Conservation (phyloP, 2,329 filamentous ascomycete species). For the Colletotrichum melonis region DNA sequence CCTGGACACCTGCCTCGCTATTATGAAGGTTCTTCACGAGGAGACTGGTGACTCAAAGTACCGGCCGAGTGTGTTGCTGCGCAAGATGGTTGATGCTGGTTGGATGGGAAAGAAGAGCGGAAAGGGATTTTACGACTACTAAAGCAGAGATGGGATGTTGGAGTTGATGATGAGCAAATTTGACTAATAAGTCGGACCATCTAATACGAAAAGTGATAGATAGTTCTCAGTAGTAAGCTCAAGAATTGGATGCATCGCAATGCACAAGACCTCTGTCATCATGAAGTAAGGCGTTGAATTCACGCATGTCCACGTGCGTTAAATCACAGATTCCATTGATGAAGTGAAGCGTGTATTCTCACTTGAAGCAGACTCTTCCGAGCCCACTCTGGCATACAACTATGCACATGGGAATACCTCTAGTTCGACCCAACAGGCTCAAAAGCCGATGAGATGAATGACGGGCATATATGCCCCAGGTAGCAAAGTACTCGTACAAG, state of each 20-base stretch:
- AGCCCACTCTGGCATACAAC: too few relatives aligned
- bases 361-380: too few relatives aligned
- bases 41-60: slow-evolving; percentile 98
- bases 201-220: not conserved
- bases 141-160: slow-evolving; percentile 35
- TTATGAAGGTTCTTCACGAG: slow-evolving; percentile 93
- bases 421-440: too few relatives aligned
- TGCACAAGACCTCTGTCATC: not conserved
- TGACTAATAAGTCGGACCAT: not conserved
- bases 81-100: slow-evolving; percentile 97
- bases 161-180: not conserved
- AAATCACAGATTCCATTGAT: too few relatives aligned
- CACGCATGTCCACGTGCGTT: too few relatives aligned
- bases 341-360: too few relatives aligned
- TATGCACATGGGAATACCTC: too few relatives aligned
- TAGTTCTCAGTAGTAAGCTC: not conserved
- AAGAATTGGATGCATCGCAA: not conserved
- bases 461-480: too few relatives aligned
- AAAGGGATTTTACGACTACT: slow-evolving; percentile 96
- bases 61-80: slow-evolving; percentile 84
- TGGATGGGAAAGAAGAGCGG: slow-evolving; percentile 98
- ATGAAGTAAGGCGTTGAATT: too few relatives aligned
- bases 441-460: too few relatives aligned
- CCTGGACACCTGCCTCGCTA: slow-evolving; percentile 93
- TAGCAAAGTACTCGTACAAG: too few relatives aligned